These are phyloP conservation scores for Dothideomycetidae sp. DNA, from an alignment of 2,329 filamentous ascomycete genomes.

Conservation along the genomic window DNA sequence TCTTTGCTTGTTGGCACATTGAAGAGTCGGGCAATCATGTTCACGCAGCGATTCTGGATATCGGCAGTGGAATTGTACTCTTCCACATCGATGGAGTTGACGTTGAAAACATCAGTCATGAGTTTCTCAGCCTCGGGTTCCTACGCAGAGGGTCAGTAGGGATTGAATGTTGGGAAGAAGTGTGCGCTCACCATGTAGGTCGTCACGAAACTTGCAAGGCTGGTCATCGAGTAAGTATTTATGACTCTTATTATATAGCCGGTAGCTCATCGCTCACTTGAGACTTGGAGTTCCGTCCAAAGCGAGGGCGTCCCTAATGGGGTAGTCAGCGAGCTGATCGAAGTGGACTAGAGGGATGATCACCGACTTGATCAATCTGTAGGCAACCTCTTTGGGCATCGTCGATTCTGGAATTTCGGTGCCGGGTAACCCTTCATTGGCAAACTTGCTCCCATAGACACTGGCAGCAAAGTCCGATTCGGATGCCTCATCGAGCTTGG, in stretches of 20 bases:
- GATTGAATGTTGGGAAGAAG: neutral
- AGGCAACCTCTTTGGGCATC: constrained; percentile 88
- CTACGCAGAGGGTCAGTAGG: constrained; percentile 27
- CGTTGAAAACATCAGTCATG: constrained; percentile 82
- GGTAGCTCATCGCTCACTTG: constrained; percentile 38
- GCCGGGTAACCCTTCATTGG: constrained; percentile 62
- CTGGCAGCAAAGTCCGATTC: constrained; percentile 54
- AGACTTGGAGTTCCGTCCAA: constrained; percentile 85
- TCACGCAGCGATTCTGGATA: constrained; percentile 69
- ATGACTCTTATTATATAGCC: constrained; percentile 4
- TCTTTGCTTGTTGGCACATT: constrained; percentile 48
- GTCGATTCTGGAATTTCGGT: constrained; percentile 77
- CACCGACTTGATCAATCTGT: constrained; percentile 73
- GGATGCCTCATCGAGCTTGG: constrained; percentile 18
- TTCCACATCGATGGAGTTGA: constrained; percentile 60
- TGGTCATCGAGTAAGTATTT: too few relatives aligned
- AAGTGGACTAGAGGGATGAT: neutral
- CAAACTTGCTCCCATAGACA: constrained; percentile 80
- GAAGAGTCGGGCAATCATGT: constrained; percentile 69
- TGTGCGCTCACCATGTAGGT: constrained; percentile 67
- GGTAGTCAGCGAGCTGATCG: constrained; percentile 6
- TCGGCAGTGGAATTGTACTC: constrained; percentile 38
- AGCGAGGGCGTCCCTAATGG: constrained; percentile 58
- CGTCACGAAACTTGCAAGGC: constrained; percentile 82
- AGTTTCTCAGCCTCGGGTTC: constrained; percentile 93